phyloP scores from a whole-genome alignment of 1,284 basidiomycete genomes.

The Phaffia rhodozyma region DNA sequence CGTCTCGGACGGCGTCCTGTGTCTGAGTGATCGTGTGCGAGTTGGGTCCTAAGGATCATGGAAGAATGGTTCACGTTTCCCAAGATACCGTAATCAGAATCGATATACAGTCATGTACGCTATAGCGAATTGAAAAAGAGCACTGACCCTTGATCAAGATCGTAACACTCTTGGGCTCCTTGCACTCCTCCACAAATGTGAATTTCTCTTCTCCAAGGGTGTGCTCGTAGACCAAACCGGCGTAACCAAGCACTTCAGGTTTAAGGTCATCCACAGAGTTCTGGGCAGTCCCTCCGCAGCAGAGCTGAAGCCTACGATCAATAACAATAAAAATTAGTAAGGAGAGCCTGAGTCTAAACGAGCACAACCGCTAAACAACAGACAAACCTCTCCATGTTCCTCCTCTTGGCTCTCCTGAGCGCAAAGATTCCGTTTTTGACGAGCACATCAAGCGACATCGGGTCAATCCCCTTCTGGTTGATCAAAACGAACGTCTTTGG shows the following conservation, averaged over 20 bases:
- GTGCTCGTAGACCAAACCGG: constrained; percentile 97
- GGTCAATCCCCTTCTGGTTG: constrained; percentile 99
- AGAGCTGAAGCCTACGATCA: constrained; percentile 61
- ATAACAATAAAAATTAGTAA: constrained; percentile 10
- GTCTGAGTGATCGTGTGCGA: constrained; percentile 92
- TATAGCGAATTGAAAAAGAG: neutral
- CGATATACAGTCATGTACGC: neutral
- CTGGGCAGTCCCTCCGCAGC: constrained; percentile 89
- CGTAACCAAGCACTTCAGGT: constrained; percentile 87
- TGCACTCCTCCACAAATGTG: constrained; percentile 96
- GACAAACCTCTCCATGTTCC: constrained; percentile 87
- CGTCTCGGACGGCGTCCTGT: constrained; percentile 92
- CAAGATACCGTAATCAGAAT: neutral
- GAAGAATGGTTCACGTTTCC: neutral
- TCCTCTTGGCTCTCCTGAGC: constrained; percentile 85
- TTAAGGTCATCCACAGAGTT: constrained; percentile 96
- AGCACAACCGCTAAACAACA: neutral
- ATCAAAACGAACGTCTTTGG: constrained; percentile 85
- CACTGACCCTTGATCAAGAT: constrained; percentile 78
- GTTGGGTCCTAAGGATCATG: constrained; percentile 53
- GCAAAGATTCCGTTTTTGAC: constrained; percentile 96
- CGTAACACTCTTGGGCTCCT: constrained; percentile 91
- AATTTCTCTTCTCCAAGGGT: constrained; percentile 98
- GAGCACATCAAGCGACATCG: constrained; percentile 87
- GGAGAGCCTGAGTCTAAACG: neutral